Evolutionary conservation across 1,284 basidiomycete species (phyloP).

Genomic region (Tylopilus microsporus): DNA sequence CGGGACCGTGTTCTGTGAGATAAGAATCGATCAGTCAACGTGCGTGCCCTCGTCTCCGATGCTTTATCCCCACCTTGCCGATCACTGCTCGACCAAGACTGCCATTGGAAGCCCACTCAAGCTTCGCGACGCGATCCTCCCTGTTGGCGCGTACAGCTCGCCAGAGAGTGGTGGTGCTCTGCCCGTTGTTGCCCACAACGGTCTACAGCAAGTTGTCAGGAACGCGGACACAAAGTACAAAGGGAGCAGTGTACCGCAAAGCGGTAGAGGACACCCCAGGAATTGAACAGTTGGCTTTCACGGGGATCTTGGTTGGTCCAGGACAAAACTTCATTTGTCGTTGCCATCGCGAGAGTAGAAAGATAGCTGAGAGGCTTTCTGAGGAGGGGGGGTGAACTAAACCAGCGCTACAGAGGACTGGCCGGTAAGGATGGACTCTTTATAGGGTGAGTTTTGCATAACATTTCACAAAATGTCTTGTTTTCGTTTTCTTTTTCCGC

Average conservation of each 20-base stretch:
- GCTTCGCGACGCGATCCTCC: conserved; percentile 77
- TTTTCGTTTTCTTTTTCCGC: conserved; percentile 40
- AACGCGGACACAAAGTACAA: conserved; percentile 12
- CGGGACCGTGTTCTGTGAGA: conserved; percentile 59
- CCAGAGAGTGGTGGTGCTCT: conserved; percentile 70
- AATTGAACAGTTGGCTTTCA: conserved; percentile 74
- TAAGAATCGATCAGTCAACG: conserved; percentile 21
- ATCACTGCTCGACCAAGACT: conserved; percentile 76
- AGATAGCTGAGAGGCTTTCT: conserved; percentile 20
- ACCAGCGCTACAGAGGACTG: conserved; percentile 23
- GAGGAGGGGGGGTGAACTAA: conserved; percentile 27
- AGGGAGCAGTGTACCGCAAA: conserved; percentile 53
- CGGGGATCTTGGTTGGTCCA: conserved; percentile 83
- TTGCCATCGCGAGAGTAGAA: conserved; percentile 39
- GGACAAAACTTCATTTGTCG: conserved; percentile 66
- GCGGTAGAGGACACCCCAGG: conserved; percentile 74
- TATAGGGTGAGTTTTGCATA: conserved; percentile 40
- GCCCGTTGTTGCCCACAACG: conserved; percentile 53
- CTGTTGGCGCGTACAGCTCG: conserved; percentile 71
- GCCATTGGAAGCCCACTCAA: conserved; percentile 76
- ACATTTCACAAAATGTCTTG: conserved; percentile 36
- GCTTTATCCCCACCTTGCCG: conserved; percentile 56
- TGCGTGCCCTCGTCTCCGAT: conserved; percentile 1
- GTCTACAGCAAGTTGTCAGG: conserved; percentile 46
- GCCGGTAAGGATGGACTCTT: conserved; percentile 32